Percentiles rank a stretch among this genome's conserved stretches.
Conservation (phyloP, 306 rosid genomes). For the Cercis canadensis region DNA sequence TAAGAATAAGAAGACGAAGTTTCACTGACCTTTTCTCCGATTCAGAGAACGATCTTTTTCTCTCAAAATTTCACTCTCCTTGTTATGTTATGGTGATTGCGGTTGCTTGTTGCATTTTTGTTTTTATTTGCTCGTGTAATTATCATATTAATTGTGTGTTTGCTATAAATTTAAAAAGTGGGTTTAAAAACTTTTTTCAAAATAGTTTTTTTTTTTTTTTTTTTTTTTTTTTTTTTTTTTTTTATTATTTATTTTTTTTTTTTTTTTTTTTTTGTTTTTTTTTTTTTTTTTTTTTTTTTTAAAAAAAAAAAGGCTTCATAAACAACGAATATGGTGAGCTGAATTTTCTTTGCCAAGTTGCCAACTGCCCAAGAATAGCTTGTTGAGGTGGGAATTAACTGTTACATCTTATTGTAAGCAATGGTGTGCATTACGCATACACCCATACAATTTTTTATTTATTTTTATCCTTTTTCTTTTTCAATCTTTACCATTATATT, state of each 20-base stretch:
- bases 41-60: conserved; percentile 65
- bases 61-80: conserved; percentile 57
- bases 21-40: conserved; percentile 74
- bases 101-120: conserved; percentile 54
- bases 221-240: too few relatives aligned
- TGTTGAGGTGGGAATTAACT: conserved; percentile 57
- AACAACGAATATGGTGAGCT: conserved; percentile 53
- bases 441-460: background rate
- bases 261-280: too few relatives aligned
- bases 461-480: background rate
- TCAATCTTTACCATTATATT: too few relatives aligned
- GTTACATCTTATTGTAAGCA: conserved; percentile 27
- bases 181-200: too few relatives aligned
- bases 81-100: conserved; percentile 41
- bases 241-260: too few relatives aligned
- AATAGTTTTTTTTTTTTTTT: too few relatives aligned
- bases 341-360: conserved; percentile 61
- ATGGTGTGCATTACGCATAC: conserved; percentile 1
- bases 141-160: conserved; percentile 39
- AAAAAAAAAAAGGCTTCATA: conserved; percentile 42
- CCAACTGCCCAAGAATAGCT: conserved; percentile 82
- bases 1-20: conserved; percentile 52
- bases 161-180: conserved; percentile 18
- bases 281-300: too few relatives aligned
- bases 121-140: conserved; percentile 43